Evolutionary conservation across 1,139 yeast genomes (phyloP), one percentile per base, ranked within the genome.

Genomic region (Blastobotrys indianensis): DNA sequence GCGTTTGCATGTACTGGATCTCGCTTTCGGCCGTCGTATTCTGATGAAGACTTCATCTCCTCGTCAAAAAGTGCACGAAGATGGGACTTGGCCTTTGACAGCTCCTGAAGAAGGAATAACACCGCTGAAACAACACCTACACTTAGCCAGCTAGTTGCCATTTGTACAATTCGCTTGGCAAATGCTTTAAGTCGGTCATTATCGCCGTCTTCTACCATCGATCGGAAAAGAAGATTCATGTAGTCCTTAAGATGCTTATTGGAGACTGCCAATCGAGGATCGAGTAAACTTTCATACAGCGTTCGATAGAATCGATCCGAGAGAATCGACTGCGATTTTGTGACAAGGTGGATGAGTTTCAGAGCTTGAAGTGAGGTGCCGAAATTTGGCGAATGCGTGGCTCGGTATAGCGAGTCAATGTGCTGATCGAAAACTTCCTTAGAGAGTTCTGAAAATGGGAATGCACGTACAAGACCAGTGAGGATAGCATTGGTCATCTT

Each of bases 401-500:
- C 90, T 60, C 80, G 80, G 72, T 84, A 94, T 49, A 92, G 70
- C 0, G 95, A 84, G 59, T 87, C 82, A 60, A 90, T 73, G 67
- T 94, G 97, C 52, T 75, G 72, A 53, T 81, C 79, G 64, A 86
- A 90, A 7, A 79, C 76, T 16, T 80, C 80, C 44, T 79, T 74
- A 7, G 94, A 85, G 48, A 94, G 72, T 51, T 79, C 75, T 1
- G 96, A 82, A 63, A 86, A 92, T 48, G 98, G 97, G 73, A 86
- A 90, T 0, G 98, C 94, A 68, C 99, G 84, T 65, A 94, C 94
- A 51, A 92, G 77, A 54, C 99, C 99, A 1, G 98, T 88, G 54
- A 92, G 77, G 50, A 94, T 76, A 16, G 96, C 97, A 32, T 96
- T 82, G 57, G 90, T 87, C 57, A 92, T 70, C 60, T 86, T 85